Evolutionary conservation across 352 stramenopile species (phyloP).

Genomic region (Achlya hypogyna): DNA sequence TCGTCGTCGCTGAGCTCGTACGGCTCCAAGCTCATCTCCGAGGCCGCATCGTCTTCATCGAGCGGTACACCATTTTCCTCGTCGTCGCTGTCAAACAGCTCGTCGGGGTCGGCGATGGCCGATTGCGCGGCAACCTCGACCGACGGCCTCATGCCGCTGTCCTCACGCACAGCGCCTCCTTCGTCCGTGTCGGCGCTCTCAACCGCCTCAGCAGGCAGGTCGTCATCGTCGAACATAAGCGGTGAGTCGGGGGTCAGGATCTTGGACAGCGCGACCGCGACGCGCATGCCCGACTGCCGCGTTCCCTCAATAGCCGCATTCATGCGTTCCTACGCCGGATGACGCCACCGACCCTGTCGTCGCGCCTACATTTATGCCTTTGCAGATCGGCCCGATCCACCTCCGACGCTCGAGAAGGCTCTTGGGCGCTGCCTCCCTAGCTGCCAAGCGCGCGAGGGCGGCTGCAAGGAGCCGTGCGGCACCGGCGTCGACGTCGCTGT

Average conservation of each 20-base stretch:
- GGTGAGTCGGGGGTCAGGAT: constrained; percentile 8
- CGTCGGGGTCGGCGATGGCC: not conserved
- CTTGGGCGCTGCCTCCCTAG: not conserved
- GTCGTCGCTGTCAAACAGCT: constrained; percentile 1
- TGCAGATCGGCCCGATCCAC: constrained; percentile 10
- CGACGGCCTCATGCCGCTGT: too few species aligned
- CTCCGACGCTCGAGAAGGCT: not conserved
- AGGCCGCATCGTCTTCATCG: not conserved
- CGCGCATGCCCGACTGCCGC: constrained; percentile 12
- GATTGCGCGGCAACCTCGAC: not conserved
- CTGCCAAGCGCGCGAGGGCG: not conserved
- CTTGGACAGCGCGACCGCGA: constrained; percentile 1
- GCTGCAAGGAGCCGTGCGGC: not conserved
- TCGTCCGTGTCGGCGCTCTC: not conserved
- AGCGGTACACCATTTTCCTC: not conserved
- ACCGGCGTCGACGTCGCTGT: not conserved
- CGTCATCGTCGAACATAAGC: not conserved
- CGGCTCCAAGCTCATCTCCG: constrained; percentile 12
- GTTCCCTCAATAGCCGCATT: not conserved
- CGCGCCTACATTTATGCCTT: constrained; percentile 12
- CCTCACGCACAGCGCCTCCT: not conserved
- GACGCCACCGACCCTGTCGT: not conserved
- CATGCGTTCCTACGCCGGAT: constrained; percentile 6
- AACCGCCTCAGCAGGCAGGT: not conserved
- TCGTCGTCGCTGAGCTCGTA: constrained; percentile 20